Conservation (phyloP, 1,284 basidiomycete species). For the Phellinidium pouzarii region DNA sequence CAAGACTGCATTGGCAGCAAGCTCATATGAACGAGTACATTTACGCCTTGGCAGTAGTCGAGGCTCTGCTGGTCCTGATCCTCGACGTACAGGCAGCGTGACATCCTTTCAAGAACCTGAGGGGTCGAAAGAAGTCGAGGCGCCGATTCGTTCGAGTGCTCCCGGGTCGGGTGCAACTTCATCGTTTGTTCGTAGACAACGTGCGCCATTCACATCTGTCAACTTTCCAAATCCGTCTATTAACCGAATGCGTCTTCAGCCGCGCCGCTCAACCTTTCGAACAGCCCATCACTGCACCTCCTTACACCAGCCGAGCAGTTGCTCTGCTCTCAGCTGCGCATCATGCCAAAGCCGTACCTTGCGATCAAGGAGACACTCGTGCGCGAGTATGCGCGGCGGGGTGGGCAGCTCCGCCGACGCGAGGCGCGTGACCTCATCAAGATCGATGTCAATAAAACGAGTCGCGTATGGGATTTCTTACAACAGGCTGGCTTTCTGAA, state of each 20-base stretch:
- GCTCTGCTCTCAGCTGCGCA: constrained; percentile 83
- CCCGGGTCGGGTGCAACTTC: constrained; percentile 45
- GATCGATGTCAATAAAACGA: constrained; percentile 89
- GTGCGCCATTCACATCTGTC: background rate
- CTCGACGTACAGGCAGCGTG: constrained; percentile 37
- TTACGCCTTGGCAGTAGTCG: constrained; percentile 40
- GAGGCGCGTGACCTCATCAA: constrained; percentile 86
- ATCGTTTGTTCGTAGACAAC: constrained; percentile 21
- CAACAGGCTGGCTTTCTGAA: constrained; percentile 71
- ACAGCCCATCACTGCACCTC: constrained; percentile 80
- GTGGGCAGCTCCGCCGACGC: constrained; percentile 76
- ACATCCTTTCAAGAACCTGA: constrained; percentile 37
- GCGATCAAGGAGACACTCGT: constrained; percentile 89
- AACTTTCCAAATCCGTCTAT: constrained; percentile 8
- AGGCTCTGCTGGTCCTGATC: constrained; percentile 51
- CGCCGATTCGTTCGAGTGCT: constrained; percentile 29
- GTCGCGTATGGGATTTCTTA: constrained; percentile 84
- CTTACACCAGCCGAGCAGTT: constrained; percentile 81
- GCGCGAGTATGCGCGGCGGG: constrained; percentile 84
- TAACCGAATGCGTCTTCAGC: constrained; percentile 32
- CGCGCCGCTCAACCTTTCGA: constrained; percentile 78
- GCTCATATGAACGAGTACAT: constrained; percentile 44
- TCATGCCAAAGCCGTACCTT: constrained; percentile 88
- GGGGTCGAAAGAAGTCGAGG: constrained; percentile 48
- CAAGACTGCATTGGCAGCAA: constrained; percentile 50